Percentiles rank a stretch among this genome's conserved stretches.
These are phyloP conservation scores for Skeletonema tropicum DNA, from an alignment of 108 stramenopile species.

Conservation along the genomic window DNA sequence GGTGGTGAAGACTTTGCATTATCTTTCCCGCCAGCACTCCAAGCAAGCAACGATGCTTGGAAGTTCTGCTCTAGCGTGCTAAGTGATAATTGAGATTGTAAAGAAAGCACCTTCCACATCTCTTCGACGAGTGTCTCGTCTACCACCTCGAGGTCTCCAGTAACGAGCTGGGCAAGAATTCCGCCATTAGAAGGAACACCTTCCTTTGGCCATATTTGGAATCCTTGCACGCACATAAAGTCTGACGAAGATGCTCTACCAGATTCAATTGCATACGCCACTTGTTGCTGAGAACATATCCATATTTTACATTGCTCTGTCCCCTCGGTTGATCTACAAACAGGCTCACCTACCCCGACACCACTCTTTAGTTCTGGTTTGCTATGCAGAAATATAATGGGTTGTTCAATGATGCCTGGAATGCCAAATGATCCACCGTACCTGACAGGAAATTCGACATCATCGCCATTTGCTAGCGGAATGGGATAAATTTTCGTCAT, in stretches of 20 bases:
- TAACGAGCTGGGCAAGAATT: constrained; percentile 40
- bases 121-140: constrained; percentile 5
- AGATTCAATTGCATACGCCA: constrained; percentile 3
- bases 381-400: constrained; percentile 11
- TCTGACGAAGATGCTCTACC: constrained; percentile 13
- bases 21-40: constrained; percentile 20
- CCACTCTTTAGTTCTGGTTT: constrained; percentile 4
- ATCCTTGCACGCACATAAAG: constrained; percentile 24
- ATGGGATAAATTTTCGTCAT: constrained; percentile 7
- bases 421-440: constrained; percentile 17
- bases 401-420: constrained; percentile 4
- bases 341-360: constrained; percentile 1
- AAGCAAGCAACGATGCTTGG: constrained; percentile 26
- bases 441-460: background rate
- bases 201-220: constrained; percentile 41
- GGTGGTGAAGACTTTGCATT: background rate
- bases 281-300: constrained; percentile 20
- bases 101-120: constrained; percentile 16
- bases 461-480: constrained; percentile 1
- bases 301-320: constrained; percentile 2
- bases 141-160: constrained; percentile 41
- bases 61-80: constrained; percentile 35
- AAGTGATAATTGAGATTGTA: constrained; percentile 18
- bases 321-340: background rate
- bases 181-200: constrained; percentile 23